Base-by-base conservation (phyloP, 1,284 basidiomycete genomes). In the Rhodotorula sp. region DNA sequence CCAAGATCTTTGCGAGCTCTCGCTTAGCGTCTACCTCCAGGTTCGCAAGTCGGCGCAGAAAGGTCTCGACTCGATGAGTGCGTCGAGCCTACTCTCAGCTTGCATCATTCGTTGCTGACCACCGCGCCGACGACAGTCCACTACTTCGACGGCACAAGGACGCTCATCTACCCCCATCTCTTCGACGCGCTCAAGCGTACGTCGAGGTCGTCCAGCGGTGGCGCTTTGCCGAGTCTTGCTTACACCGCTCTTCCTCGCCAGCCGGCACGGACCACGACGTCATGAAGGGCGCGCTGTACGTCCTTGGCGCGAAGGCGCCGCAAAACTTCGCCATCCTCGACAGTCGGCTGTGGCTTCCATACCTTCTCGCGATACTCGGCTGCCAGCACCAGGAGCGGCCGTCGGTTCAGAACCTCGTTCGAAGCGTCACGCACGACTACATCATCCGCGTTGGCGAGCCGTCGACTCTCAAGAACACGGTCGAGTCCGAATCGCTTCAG, bases 251-350 rank as follows among this genome's bases (percentile, higher is more conserved):
- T 51, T 24, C 31, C 18, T 16, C 20, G 48, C 37, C 62, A 72
- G 71, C 88, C 76, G 91, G 89, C 9, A 88, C 85, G 69, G 90
- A 93, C 76, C 91, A 94, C 30, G 95, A 98, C 81, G 86, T 89
- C 60, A 96, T 96, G 88, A 99, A 99, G 82, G 92, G 92, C 18
- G 94, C 94, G 11, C 83, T 99, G 28, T 94, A 96, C 79, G 85
- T 94, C 31, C 83, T 99, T 15, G 88, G 87, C 78, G 87, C 88
- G 77, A 93, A 92, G 81, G 86, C 86, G 54, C 88, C 86, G 9
- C 73, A 75, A 54, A 78, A 80, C 65, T 72, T 78, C 47, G 80
- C 78, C 52, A 76, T 81, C 69, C 75, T 77, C 85, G 91, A 95
- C 81, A 86, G 87, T 70, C 59, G 63, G 6, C 62, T 58, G 59